A percentile compares a stretch with the other conserved stretches of the same genome.
phyloP scores from a whole-genome alignment of 805 yeast species.

The Candida pseudoglaebosa region DNA sequence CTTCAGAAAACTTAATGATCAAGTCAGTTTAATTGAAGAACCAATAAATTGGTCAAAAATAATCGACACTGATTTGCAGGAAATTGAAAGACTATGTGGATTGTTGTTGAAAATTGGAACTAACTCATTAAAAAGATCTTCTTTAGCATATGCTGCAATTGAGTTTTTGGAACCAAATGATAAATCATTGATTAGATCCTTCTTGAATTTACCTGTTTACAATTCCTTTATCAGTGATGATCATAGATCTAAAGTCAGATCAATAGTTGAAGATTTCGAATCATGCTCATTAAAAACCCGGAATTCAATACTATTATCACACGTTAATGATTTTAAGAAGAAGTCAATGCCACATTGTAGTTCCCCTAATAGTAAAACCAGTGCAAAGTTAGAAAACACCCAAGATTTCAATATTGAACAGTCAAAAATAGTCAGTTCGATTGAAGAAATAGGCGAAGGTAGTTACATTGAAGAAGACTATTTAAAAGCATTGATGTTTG shows the following conservation, averaged over 20 bases:
- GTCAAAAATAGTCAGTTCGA: background rate
- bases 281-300: background rate
- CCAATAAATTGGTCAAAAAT: constrained; percentile 14
- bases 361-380: too few species aligned
- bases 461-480: constrained; percentile 12
- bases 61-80: constrained; percentile 11
- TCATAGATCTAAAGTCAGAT: background rate
- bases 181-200: constrained; percentile 9
- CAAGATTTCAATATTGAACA: background rate
- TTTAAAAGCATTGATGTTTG: constrained; percentile 19
- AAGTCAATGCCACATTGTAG: too few species aligned
- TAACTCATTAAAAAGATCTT: constrained; percentile 17
- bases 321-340: too few species aligned
- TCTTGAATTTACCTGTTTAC: constrained; percentile 5
- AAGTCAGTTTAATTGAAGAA: constrained; percentile 3
- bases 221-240: background rate
- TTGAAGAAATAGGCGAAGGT: background rate
- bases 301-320: background rate
- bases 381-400: too few species aligned
- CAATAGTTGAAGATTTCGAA: constrained; percentile 1
- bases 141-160: constrained; percentile 16
- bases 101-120: constrained; percentile 17
- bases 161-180: constrained; percentile 15
- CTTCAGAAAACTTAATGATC: constrained; percentile 7
- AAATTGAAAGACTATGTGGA: constrained; percentile 15